Evolutionary conservation across 495 filamentous ascomycete species (phyloP), one percentile per base, ranked within the genome.

Genomic region (Neurospora sp.): DNA sequence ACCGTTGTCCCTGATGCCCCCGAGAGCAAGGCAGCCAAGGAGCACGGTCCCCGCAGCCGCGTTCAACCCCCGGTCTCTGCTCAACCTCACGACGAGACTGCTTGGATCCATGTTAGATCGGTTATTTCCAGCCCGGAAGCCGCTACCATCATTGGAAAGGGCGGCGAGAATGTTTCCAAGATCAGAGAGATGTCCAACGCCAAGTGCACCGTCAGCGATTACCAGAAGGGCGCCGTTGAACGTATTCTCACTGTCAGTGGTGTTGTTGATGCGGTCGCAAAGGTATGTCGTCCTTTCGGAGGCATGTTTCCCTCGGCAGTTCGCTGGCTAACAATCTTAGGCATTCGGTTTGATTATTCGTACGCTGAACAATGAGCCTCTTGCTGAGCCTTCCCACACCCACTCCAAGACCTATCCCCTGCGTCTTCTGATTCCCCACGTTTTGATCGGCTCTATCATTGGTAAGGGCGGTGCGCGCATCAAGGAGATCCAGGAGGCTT

Each of bases 121-220:
- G 91, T 97, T 76, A 98, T 99, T 75, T 95, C 95, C 41, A 98
- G 94, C 81, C 93, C 92, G 59, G 96, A 99, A 82, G 96, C 96
- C 75, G 96, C 96, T 37, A 99, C 96, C 70, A 92, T 97, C 70
- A 99, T 99, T 85, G 96, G 96, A 73, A 99, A 98, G 85, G 94
- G 94, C 77, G 96, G 96, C 78, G 96, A 99, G 84, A 99, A 99
- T 80, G 96, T 99, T 71, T 94, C 94, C 73, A 90, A 94, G 81
- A 97, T 98, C 75, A 90, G 96, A 72, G 91, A 90, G 78, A 85
- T 94, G 85, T 96, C 96, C 10, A 92, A 91, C 76, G 96, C 96
- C 74, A 98, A 98, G 83, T 98, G 96, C 85, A 98, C 96, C 40
- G 94, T 99, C 75, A 97, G 94, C 84, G 96, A 99, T 80, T 99